Conservation (phyloP, 495 filamentous ascomycete genomes). For the Apiosordaria backusii region DNA sequence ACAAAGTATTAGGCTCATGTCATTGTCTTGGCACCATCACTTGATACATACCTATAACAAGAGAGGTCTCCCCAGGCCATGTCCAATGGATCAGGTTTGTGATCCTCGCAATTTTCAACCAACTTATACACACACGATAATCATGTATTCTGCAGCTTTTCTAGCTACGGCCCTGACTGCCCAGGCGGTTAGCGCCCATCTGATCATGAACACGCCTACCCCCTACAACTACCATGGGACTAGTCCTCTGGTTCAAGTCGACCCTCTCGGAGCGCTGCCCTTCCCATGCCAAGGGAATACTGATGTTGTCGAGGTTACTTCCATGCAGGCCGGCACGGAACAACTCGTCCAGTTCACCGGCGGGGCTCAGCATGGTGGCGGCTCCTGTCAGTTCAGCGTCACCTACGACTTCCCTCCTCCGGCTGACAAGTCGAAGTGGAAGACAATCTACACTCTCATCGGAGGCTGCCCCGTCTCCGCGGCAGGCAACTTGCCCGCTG, state of each 20-base stretch:
- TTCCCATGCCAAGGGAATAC: constrained; percentile 69
- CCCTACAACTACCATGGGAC: constrained; percentile 41
- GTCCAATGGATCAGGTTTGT: background rate
- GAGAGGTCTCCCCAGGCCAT: background rate
- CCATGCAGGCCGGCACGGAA: constrained; percentile 43
- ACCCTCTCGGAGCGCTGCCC: constrained; percentile 52
- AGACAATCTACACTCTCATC: constrained; percentile 74
- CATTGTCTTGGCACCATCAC: background rate
- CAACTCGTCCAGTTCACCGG: constrained; percentile 56
- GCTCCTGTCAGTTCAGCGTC: constrained; percentile 78
- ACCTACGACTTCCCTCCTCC: constrained; percentile 64
- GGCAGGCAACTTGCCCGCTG: constrained; percentile 40
- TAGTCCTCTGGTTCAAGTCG: constrained; percentile 17
- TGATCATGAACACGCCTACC: constrained; percentile 27
- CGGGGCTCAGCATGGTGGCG: constrained; percentile 73
- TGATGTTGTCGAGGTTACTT: constrained; percentile 36
- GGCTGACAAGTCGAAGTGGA: constrained; percentile 54
- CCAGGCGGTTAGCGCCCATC: constrained; percentile 18
- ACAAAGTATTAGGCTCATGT: background rate
- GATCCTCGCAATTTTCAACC: background rate
- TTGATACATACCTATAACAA: background rate
- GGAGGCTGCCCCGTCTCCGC: constrained; percentile 64
- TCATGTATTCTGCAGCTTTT: background rate
- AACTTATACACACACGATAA: background rate
- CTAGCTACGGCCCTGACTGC: constrained; percentile 7